A percentile compares a stretch with the other conserved stretches of the same genome.
phyloP scores from a whole-genome alignment of 306 rosid genomes.

The cucumber (Cucumis sativus) region Cucumber_9930_V3 NC_026660.2:21856001-21856500 shows the following conservation, averaged over 20 bases:
- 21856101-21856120: neutral
- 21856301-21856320: neutral
- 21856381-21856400: neutral
- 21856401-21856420: neutral
- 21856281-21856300: neutral
- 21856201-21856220: no score
- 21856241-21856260: neutral
- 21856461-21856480: neutral
- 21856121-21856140: neutral
- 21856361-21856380: neutral
- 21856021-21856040: neutral
- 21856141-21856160: neutral
- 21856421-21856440: neutral
- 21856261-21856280: neutral
- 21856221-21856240: no score
- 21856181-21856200: neutral
- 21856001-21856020: neutral
- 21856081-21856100: neutral
- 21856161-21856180: neutral
- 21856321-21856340: neutral
- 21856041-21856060: neutral
- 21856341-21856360: neutral
- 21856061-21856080: neutral
- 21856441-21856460: neutral
- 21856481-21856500: neutral